Percentiles rank a stretch among this genome's conserved stretches.
These are phyloP conservation scores for Gracilaria caudata DNA, from an alignment of 23 red algal genomes.

Conservation along the genomic window DNA sequence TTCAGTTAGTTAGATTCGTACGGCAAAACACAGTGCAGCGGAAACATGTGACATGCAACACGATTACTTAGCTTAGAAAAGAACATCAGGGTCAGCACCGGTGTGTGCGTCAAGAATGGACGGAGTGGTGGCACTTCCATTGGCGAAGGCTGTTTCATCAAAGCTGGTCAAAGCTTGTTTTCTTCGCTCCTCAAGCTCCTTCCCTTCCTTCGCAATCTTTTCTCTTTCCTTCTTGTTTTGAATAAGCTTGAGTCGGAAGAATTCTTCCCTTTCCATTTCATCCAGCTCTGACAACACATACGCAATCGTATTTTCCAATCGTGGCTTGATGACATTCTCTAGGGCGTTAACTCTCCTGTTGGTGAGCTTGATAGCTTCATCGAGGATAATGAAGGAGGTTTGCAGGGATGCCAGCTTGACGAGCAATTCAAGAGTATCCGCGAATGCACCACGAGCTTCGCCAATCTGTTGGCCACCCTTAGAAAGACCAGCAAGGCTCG, in stretches of 20 bases:
- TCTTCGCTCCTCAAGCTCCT: slow-evolving; percentile 58
- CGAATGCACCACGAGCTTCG: slow-evolving; percentile 77
- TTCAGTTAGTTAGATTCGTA: slow-evolving; percentile 27
- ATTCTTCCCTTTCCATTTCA: slow-evolving; percentile 99
- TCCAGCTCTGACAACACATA: slow-evolving; percentile 99
- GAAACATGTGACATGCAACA: slow-evolving; percentile 16
- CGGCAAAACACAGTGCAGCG: not conserved
- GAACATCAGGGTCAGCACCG: slow-evolving; percentile 53
- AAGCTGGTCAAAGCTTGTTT: slow-evolving; percentile 74
- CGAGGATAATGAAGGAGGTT: slow-evolving; percentile 91
- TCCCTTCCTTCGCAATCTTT: slow-evolving; percentile 36
- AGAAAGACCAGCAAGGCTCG: slow-evolving; percentile 66
- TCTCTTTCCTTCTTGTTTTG: slow-evolving; percentile 98
- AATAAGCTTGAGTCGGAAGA: slow-evolving; percentile 97
- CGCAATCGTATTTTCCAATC: slow-evolving; percentile 88
- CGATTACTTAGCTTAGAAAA: slow-evolving; percentile 48
- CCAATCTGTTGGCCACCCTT: slow-evolving; percentile 93
- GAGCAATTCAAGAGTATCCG: slow-evolving; percentile 79
- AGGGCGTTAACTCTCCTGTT: slow-evolving; percentile 98
- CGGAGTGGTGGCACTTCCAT: slow-evolving; percentile 8
- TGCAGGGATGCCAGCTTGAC: slow-evolving; percentile 91
- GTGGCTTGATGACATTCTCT: slow-evolving; percentile 97
- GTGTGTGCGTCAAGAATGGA: slow-evolving; percentile 61
- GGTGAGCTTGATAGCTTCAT: slow-evolving; percentile 98
- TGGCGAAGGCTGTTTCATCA: slow-evolving; percentile 53